Evolutionary conservation across 2,329 filamentous ascomycete genomes (phyloP), one percentile per base, ranked within the genome.

Genomic region (Xylaria polymorpha): DNA sequence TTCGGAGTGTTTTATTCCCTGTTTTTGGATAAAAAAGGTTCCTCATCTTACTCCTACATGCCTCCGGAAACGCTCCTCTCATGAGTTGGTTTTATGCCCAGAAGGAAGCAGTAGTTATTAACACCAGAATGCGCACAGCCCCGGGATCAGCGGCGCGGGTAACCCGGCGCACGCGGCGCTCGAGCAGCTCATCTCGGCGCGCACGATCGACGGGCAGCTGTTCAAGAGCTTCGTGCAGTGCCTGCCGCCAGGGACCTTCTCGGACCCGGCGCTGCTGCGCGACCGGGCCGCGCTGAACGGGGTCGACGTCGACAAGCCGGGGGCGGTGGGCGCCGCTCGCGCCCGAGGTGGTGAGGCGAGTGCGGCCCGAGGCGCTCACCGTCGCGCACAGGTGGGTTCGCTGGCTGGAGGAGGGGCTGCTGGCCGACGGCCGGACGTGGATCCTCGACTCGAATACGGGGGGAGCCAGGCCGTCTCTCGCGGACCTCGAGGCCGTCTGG

Each of bases 401-500:
- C 44, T 76, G 90, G 51, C 77, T 93, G 1, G 91, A 94, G 80
- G 83, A 80, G 1, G 87, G 85, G 0, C 77, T 93, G 63, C 81
- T 94, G 5, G 85, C 83, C 0, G 91, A 93, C 79, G 90, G 88
- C n/a, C 83, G 90, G 64, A 77, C 85, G 3, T 94, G 90, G 91
- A 79, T 93, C 9, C 79, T 68, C 7, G 50, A 55, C 22, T 51
- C 61, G n/a, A 48, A 57, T 39, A 25, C 14, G 83, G 53, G 58
- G 4, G 59, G 46, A 8, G 44, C 83, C 2, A 9, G 77, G 78
- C 20, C 89, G 1, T 84, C 82, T 1, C 77, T 92, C 70, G 89
- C 87, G 4, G 92, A 94, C 77, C 88, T 94, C 68, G 89, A 94
- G 80, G 88, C 86, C 51, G 80, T 91, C 14, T 93, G 89, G 89